Evolutionary conservation across 2,329 filamentous ascomycete genomes (phyloP).

Genomic region (Pseudogymnoascus sp.): DNA sequence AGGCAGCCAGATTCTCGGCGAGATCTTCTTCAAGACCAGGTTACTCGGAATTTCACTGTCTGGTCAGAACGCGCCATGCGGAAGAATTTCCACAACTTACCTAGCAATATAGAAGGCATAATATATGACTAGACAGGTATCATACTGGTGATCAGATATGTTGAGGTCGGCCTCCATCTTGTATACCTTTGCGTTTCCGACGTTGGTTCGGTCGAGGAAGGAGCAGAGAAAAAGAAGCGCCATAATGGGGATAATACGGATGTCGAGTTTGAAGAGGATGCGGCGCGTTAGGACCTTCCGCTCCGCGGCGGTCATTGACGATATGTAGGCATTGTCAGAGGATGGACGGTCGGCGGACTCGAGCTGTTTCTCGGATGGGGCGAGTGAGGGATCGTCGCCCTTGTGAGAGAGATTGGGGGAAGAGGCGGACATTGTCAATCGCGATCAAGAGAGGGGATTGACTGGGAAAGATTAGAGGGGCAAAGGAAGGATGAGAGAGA

Average conservation of each 20-base stretch:
- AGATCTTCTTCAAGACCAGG: conserved; percentile 45
- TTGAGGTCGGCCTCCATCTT: conserved; percentile 51
- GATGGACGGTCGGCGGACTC: neutral
- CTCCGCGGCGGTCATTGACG: conserved; percentile 8
- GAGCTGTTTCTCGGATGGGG: neutral
- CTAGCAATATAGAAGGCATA: conserved; percentile 58
- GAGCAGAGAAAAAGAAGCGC: conserved; percentile 59
- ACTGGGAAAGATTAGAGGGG: neutral
- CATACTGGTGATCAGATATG: conserved; percentile 56
- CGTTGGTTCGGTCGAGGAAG: conserved; percentile 62
- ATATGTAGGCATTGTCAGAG: neutral
- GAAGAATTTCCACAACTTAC: conserved; percentile 26
- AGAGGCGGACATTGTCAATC: neutral
- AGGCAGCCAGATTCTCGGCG: conserved; percentile 54
- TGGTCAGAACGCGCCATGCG: neutral
- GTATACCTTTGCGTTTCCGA: conserved; percentile 63
- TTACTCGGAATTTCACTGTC: conserved; percentile 38
- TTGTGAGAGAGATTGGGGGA: neutral
- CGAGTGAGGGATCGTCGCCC: neutral
- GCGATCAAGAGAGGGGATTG: neutral
- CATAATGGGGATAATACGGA: conserved; percentile 54
- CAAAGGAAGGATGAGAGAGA: neutral
- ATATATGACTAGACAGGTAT: conserved; percentile 56
- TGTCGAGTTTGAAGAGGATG: conserved; percentile 48
- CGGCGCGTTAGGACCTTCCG: conserved; percentile 31